Base-by-base conservation (phyloP, 2,329 filamentous ascomycete genomes). In the Cercospora beticola region DNA sequence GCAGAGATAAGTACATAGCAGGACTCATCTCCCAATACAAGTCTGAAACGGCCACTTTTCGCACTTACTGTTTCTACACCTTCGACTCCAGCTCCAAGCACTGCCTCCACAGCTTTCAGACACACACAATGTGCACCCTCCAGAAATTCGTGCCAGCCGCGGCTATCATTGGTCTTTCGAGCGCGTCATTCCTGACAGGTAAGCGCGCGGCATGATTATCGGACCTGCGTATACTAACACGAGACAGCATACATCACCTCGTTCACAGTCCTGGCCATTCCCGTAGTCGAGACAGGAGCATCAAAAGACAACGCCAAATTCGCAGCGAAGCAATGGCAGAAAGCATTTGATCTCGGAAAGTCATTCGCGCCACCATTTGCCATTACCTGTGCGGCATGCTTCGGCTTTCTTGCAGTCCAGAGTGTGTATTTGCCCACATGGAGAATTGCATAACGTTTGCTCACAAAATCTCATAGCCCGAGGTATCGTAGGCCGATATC, bases 281-380 rank as follows among this genome's bases (percentile, higher is more conserved):
- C 75, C 5, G 64, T 73, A 5, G 49, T 73, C 14, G 57, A 68
- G n/a, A 62, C 72, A 8, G 69, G 73, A 14, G 69, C 74, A 4
- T 57, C 65, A 14, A 69, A 72, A 16, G 52, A 74, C 1, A 40
- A 62, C 9, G 71, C 70, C 33, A 63, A 70, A 64, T 57, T 73
- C 2, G 40, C 62, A 2, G 71, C 70, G 26, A 68, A 73, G 68
- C 74, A 77, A 72, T 77, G 74, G 74, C 64, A 65, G 26, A 62
- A 64, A 18, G 60, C 68, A 9, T 77, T 66, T 65, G 66, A 74
- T 12, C 64, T 73, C 21, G 76, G 76, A 36, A 69, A 59, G 26
- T 40, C 62, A 7, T 67, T 65, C 1, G 70, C 70, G 9, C 76
- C 73, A 1, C 70, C 67, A 8, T 21, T 75, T 9, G 75, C 74